Base-by-base conservation (phyloP, 2,329 filamentous ascomycete genomes). In the Paecilomyces formosus region DNA sequence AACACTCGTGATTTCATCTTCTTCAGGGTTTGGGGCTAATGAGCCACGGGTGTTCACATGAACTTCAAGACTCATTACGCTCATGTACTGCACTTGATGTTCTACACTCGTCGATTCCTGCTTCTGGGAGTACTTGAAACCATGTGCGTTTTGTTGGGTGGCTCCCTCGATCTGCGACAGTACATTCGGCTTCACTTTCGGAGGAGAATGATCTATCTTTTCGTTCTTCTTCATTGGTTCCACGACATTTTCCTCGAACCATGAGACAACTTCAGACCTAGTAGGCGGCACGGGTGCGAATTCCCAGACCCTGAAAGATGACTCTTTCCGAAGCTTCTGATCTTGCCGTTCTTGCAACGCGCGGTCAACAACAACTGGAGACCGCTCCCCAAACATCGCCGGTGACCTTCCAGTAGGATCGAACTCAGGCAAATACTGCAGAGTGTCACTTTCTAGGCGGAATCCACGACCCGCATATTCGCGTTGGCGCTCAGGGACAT, bases 11-110 rank as follows among this genome's bases (percentile, higher is more conserved):
- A 99, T 84, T 65, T 93, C 89, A 70, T 99, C 94, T 64, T 95
- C 83, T 65, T 93, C 90, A 0, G 94, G 94, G 68, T 99, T 92
- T 0, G 94, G 92, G 2, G 91, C 83, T 8, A 97, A 80, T 54
- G 85, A 86, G 6, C 85, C 90, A 58, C 93, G 83, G 3, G 89
- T 94, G 65, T 96, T 96, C 61, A 95, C 88, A 70, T 99, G 93
- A 3, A 97, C 77, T 70, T 99, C 94, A 6, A 99, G 75, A 64
- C 92, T 95, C 90, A 99, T 92, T 18, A 88, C 91, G 65, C 90
- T 96, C 94, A 99, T 97, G 71, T 96, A 96, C 65, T 94, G 89
- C 2, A 85, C 86, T 71, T 95, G 90, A 64, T 93, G 89, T 67
- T 90, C 85, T 18, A 95, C 86, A 64, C 86, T 91, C 0, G 87